Percentiles rank a stretch among this genome's conserved stretches.
Conservation (phyloP, 202 grass and related monocot species). For the Eragrostis tef region DNA sequence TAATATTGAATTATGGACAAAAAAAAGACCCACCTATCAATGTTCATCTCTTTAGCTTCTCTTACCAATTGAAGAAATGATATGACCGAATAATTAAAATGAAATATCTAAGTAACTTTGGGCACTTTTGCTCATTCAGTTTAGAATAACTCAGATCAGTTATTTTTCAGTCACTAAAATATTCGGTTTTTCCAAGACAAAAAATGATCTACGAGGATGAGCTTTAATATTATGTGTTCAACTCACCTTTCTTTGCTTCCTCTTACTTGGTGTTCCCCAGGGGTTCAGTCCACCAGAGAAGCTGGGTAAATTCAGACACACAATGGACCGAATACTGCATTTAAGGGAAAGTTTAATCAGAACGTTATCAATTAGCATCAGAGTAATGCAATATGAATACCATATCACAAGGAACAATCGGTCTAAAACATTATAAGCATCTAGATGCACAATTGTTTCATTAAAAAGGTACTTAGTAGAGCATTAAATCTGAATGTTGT, state of each 20-base stretch:
- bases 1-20: conserved; percentile 19
- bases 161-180: not conserved
- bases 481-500: not conserved
- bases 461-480: not conserved
- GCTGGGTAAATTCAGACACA: conserved; percentile 95
- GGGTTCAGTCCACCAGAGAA: conserved; percentile 98
- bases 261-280: conserved; percentile 89
- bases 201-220: not conserved
- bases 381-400: conserved; percentile 31
- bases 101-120: not conserved
- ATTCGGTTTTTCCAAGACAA: not conserved
- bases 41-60: conserved; percentile 76
- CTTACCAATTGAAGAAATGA: conserved; percentile 75
- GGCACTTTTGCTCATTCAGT: not conserved
- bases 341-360: conserved; percentile 45
- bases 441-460: not conserved
- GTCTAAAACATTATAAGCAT: not conserved
- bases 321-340: conserved; percentile 81
- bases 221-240: conserved; percentile 15
- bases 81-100: conserved; percentile 57
- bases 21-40: conserved; percentile 72
- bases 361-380: conserved; percentile 11
- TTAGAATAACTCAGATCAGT: not conserved
- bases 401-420: conserved; percentile 23
- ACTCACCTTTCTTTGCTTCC: conserved; percentile 87